Conservation (phyloP, 495 filamentous ascomycete species). For the Hamigera avellanea region DNA sequence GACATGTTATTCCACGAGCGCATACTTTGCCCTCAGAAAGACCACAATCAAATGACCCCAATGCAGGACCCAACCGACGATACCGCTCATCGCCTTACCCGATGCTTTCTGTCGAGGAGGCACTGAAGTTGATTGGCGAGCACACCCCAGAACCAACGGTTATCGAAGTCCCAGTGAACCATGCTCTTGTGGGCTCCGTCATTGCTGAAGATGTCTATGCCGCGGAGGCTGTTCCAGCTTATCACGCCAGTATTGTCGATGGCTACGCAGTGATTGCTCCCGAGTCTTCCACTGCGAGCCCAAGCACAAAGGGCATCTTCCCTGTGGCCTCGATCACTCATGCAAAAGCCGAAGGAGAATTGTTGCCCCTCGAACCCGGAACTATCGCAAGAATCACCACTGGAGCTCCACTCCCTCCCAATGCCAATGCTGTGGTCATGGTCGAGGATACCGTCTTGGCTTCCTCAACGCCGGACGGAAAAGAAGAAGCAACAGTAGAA, state of each 20-base stretch:
- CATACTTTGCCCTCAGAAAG: constrained; percentile 55
- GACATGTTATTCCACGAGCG: constrained; percentile 53
- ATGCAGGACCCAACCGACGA: constrained; percentile 61
- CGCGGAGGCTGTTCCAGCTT: constrained; percentile 77
- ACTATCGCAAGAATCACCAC: constrained; percentile 87
- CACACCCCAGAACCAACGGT: constrained; percentile 51
- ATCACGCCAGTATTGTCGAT: constrained; percentile 91
- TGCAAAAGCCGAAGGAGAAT: constrained; percentile 53
- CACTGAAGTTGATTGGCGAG: constrained; percentile 56
- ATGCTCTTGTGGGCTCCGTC: constrained; percentile 56
- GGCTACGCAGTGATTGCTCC: constrained; percentile 70
- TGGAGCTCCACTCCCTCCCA: constrained; percentile 78
- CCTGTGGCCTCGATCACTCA: constrained; percentile 83
- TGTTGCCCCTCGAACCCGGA: constrained; percentile 50
- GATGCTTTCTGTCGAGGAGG: constrained; percentile 78
- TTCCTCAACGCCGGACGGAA: constrained; percentile 60
- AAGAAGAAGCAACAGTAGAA: constrained; percentile 78
- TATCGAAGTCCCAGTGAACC: constrained; percentile 46
- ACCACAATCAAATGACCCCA: constrained; percentile 69
- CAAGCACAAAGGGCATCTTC: constrained; percentile 61
- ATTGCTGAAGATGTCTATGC: constrained; percentile 76
- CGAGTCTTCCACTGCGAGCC: constrained; percentile 32
- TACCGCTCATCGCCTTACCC: constrained; percentile 83
- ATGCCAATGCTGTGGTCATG: constrained; percentile 91
- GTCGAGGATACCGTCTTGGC: constrained; percentile 83